These are phyloP conservation scores for Solanum aculeatissimum DNA, from an alignment of 305 asterid species.

Conservation along the genomic window DNA sequence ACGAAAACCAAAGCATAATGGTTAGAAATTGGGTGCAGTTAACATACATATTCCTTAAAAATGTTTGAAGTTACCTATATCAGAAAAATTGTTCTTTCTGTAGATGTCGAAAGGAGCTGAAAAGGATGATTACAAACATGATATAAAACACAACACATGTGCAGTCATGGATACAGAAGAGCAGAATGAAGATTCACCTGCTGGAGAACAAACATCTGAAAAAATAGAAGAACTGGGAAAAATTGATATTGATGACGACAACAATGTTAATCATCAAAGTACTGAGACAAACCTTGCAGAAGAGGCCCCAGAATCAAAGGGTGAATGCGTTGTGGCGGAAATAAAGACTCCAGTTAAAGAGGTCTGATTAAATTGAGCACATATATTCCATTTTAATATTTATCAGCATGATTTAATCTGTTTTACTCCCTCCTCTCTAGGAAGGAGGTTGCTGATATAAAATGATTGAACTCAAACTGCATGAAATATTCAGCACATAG, in stretches of 20 bases:
- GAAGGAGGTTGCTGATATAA: background rate
- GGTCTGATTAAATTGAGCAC: slow-evolving; percentile 13
- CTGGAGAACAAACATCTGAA: slow-evolving; percentile 5
- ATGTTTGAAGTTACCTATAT: background rate
- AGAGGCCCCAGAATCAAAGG: slow-evolving; percentile 12
- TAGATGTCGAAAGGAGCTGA: background rate
- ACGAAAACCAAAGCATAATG: background rate
- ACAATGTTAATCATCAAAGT: background rate
- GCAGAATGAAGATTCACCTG: background rate
- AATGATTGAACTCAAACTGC: background rate
- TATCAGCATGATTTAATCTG: background rate
- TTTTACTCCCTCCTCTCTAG: background rate
- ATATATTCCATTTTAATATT: background rate
- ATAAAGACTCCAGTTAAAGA: slow-evolving; percentile 17
- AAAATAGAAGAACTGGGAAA: slow-evolving; percentile 13
- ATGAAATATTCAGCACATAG: background rate
- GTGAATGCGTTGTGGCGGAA: slow-evolving; percentile 4
- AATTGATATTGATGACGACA: slow-evolving; percentile 14
- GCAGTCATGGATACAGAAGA: background rate
- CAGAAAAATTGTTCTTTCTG: background rate
- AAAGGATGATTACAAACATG: background rate
- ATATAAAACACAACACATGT: background rate
- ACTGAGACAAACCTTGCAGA: slow-evolving; percentile 4
- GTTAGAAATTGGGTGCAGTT: background rate
- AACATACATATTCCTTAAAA: background rate